Base-by-base conservation (phyloP, 192 early-diverging fungal species). In the Coemansia sp. region DNA sequence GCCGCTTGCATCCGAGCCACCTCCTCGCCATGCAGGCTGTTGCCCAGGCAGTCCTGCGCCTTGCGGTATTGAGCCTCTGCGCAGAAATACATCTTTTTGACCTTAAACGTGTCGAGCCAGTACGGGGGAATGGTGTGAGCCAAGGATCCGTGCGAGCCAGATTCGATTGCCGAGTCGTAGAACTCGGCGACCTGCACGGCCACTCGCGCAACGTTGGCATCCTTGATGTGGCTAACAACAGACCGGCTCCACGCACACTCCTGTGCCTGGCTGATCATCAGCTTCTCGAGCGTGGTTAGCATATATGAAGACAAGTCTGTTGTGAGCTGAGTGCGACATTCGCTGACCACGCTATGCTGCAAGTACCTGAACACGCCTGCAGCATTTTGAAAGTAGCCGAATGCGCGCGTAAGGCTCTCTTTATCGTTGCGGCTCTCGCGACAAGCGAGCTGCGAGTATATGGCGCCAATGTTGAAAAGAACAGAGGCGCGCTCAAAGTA, bases 181-280 rank as follows among this genome's bases (percentile, higher is more conserved):
- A 79, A 83, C 23, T 83, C 81, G 9, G 88, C 83, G 9, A 85
- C 87, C 36, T 89, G 79, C 18, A 58, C 58, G 13, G 93, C 91
- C 17, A 97, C 80, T 25, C 84, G 80, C 26, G 90, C 82, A 44
- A 95, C 78, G 5, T 81, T 80, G 2, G 77, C 81, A 50, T 93
- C 85, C 51, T 89, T 90, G 62, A 92, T 83, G 35, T 87, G 83
- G 58, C 85, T 90, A 59, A 82, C 52, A 5, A 89, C 84, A 4
- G 92, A 88, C 43, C 93, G 87, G 32, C 85, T 84, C 89, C 91
- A 93, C 22, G 87, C 90, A 53, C 90, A 93, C 65, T 95, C 94
- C 57, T 95, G 93, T 20, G 94, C 94, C 60, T 95, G 94, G 9
- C 90, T 90, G 3, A 95, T 75, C 89, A 91, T 94, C n/a, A 89